Base-by-base conservation (phyloP, 805 yeast genomes). In the Kurtzmaniella fragi region DNA sequence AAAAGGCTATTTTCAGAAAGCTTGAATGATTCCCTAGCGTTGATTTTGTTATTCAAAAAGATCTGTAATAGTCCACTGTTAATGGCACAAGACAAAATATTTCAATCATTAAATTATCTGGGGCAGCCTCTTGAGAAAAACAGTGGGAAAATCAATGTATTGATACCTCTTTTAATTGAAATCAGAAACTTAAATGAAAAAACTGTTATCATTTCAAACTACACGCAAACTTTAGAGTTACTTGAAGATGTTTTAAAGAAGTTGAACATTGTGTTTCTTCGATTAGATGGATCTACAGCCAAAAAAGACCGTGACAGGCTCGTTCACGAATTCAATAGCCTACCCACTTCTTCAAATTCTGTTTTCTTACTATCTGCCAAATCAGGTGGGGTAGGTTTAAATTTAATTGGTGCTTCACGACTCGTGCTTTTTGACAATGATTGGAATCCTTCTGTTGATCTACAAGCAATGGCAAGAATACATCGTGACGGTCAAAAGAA, bases 391-490 rank as follows among this genome's bases (percentile, higher is more conserved):
- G 81, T 84, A 43, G 99, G 99, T 0, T 67, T 93, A 31, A 93
- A 93, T 53, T 65, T 93, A 27, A 75, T 86, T 27, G 99, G 98
- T 0, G 99, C 95, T 0, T 86, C 95, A 0, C 64, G 98, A 20
- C 62, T 93, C 31, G 72, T 93, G 4, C 62, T 93, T 16, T 84
- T 86, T 53, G 99, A 93, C 56, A 87, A 93, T 46, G 98, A 93
- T 54, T 93, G 99, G 99, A 93, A 93, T 47, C 99, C 99, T 0
- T 78, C 96, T 0, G 73, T 82, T 10, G 99, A 93, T 54, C 58
- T 84, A 27, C 99, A 93, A 57, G 95, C 97, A 0, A 86, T 91
- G 95, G 95, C 97, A 1, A 67, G 99, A 45, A 81, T 93, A 5
- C 96, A 91, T 54, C 70, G 99, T 50, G 97, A 91, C 57, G 99